Percentiles rank a stretch among this genome's conserved stretches.
Conservation (phyloP, 305 asterid genomes). For the Fraxinus dipetala region DNA sequence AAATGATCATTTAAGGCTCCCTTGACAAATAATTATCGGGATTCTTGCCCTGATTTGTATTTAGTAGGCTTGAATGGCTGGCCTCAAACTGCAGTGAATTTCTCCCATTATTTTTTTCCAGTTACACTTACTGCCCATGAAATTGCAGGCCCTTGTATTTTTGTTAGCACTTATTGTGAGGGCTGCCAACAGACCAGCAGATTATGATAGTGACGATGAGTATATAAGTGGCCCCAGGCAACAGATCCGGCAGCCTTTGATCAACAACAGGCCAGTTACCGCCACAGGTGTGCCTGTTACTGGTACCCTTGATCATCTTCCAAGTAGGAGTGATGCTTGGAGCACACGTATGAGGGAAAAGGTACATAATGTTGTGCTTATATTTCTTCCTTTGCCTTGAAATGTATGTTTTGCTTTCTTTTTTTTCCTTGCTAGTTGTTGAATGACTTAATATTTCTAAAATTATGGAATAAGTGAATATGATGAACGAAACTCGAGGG, state of each 20-base stretch:
- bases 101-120: neutral
- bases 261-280: slow-evolving; percentile 58
- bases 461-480: neutral
- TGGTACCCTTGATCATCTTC: slow-evolving; percentile 74
- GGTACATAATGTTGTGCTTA: slow-evolving; percentile 39
- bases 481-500: neutral
- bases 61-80: neutral
- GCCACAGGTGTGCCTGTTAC: slow-evolving; percentile 70
- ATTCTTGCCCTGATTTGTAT: neutral
- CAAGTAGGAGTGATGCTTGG: slow-evolving; percentile 96
- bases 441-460: neutral
- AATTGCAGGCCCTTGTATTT: slow-evolving; percentile 81
- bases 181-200: slow-evolving; percentile 84
- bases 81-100: neutral
- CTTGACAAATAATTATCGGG: neutral
- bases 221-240: slow-evolving; percentile 74
- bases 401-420: neutral
- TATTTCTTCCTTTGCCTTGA: neutral
- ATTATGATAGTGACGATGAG: slow-evolving; percentile 97
- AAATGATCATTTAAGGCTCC: neutral
- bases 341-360: slow-evolving; percentile 98
- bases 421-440: neutral
- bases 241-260: slow-evolving; percentile 83
- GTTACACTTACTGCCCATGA: neutral
- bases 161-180: slow-evolving; percentile 83